Percentiles rank a stretch among this genome's conserved stretches.
Evolutionary conservation across 306 rosid species (phyloP).

Genomic region (Myrica gale): DNA sequence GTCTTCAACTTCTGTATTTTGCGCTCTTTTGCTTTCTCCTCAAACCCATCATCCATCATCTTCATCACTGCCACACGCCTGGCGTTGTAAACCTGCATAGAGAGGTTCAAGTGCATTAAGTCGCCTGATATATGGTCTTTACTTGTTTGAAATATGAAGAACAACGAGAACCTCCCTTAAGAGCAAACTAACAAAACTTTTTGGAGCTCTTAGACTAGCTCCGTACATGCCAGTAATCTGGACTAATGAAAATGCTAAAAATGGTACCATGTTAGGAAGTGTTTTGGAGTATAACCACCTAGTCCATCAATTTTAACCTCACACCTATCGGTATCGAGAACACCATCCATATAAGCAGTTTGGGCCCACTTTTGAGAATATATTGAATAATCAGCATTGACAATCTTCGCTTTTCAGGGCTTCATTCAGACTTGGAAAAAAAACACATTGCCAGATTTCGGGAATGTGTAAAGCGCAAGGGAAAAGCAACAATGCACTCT

Average conservation of each 20-base stretch:
- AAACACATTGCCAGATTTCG: no score
- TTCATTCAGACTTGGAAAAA: no score
- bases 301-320: not conserved
- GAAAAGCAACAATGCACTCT: no score
- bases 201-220: not conserved
- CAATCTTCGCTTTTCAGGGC: no score
- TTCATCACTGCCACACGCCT: slow-evolving; percentile 71
- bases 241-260: not conserved
- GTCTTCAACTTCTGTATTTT: slow-evolving; percentile 63
- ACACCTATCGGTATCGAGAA: not conserved
- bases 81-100: slow-evolving; percentile 68
- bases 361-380: no score
- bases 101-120: slow-evolving; percentile 1
- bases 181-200: not conserved
- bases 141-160: not conserved
- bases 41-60: slow-evolving; percentile 83
- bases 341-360: not conserved
- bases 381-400: no score
- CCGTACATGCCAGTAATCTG: not conserved
- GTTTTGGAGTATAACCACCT: no score
- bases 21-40: slow-evolving; percentile 66
- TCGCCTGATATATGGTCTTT: not conserved
- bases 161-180: not conserved
- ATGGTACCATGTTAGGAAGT: no score
- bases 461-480: no score